Evolutionary conservation across 1,284 basidiomycete species (phyloP).

Genomic region (Cystobasidium sp.): DNA sequence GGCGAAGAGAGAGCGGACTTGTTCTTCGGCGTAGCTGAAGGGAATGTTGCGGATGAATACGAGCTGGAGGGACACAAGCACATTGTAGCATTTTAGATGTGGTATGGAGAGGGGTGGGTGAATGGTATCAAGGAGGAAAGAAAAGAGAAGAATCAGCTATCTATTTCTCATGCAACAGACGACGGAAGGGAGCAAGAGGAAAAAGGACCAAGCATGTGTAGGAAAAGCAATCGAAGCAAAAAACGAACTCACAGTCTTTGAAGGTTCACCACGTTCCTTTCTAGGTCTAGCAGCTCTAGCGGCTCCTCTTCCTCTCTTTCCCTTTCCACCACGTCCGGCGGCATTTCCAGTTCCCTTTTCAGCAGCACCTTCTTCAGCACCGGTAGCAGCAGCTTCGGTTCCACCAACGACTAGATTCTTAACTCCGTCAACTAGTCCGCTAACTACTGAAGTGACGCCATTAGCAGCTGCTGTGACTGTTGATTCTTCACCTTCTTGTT

Average conservation of each 20-base stretch:
- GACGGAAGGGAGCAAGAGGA: not conserved
- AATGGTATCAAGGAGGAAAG: not conserved
- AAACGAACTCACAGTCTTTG: slow-evolving; percentile 35
- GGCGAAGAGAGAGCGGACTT: slow-evolving; percentile 38
- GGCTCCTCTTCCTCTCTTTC: slow-evolving; percentile 5
- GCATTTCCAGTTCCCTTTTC: not conserved
- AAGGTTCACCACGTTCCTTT: slow-evolving; percentile 44
- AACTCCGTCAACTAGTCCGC: slow-evolving; percentile 22
- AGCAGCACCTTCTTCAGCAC: slow-evolving; percentile 14
- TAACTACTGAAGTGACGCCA: slow-evolving; percentile 9
- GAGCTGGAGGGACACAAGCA: slow-evolving; percentile 22
- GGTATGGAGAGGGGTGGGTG: not conserved
- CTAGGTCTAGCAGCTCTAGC: slow-evolving; percentile 40
- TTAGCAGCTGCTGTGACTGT: not conserved
- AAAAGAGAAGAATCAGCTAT: too few species aligned
- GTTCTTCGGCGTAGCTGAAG: slow-evolving; percentile 45
- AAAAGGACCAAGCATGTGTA: not conserved
- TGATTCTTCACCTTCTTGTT: slow-evolving; percentile 25
- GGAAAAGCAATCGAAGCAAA: not conserved
- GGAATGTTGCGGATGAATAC: slow-evolving; percentile 49
- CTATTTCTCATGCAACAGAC: too few species aligned
- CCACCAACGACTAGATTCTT: slow-evolving; percentile 24
- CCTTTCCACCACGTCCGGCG: slow-evolving; percentile 27
- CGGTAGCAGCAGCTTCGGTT: slow-evolving; percentile 9
- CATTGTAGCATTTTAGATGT: not conserved